These are phyloP conservation scores for Mycena sp. DNA, from an alignment of 1,284 basidiomycete species.

Conservation along the genomic window DNA sequence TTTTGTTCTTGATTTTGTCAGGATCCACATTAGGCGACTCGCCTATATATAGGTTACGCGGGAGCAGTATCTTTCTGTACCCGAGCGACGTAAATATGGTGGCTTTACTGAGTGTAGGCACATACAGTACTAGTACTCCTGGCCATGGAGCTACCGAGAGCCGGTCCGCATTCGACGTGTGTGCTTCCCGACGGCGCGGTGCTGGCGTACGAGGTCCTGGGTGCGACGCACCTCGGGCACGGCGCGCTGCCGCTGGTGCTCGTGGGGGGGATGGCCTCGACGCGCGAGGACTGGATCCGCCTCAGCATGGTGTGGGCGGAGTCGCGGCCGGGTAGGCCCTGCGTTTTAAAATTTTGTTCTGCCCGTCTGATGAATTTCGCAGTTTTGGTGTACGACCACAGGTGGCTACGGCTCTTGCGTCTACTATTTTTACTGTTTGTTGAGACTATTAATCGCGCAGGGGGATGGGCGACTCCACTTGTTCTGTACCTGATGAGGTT, in stretches of 20 bases:
- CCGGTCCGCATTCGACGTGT: constrained; percentile 35
- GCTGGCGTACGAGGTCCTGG: constrained; percentile 46
- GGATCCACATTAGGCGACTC: too few species aligned
- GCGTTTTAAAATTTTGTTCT: not conserved
- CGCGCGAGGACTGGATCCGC: constrained; percentile 45
- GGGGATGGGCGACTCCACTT: constrained; percentile 33
- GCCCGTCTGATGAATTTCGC: not conserved
- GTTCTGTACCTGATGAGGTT: constrained; percentile 24
- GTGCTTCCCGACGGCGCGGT: constrained; percentile 41
- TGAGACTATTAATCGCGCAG: constrained; percentile 18
- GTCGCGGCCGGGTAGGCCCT: constrained; percentile 42
- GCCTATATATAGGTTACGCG: too few species aligned
- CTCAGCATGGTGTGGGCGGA: constrained; percentile 39
- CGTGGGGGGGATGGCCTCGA: constrained; percentile 44
- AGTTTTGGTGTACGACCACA: constrained; percentile 44
- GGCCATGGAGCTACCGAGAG: too few species aligned
- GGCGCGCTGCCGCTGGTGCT: constrained; percentile 44
- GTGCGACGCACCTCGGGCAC: constrained; percentile 36
- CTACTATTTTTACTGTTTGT: too few species aligned
- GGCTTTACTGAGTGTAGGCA: too few species aligned
- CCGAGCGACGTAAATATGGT: constrained; percentile 3
- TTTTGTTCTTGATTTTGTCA: too few species aligned
- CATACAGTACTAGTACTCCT: too few species aligned
- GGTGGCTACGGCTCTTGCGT: too few species aligned
- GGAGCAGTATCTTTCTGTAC: too few species aligned